Evolutionary conservation across 768 basidiomycete genomes (phyloP).

Genomic region (Lentinus tigrinus): DNA sequence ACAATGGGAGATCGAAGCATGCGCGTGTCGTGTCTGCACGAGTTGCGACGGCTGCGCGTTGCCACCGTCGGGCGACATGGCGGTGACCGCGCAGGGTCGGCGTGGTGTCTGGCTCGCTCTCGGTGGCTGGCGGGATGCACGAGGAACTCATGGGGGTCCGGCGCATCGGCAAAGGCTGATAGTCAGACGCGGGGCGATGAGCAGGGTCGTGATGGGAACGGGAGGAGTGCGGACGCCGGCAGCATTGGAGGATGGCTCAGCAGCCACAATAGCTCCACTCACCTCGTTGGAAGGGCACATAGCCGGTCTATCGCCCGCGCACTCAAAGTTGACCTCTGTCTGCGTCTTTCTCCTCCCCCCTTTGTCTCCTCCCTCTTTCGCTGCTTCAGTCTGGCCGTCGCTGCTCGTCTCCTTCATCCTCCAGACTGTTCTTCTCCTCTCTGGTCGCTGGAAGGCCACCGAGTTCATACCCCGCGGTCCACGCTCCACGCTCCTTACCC

Average conservation of each 20-base stretch:
- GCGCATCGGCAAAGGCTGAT: too few species aligned
- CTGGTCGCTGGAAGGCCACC: slow-evolving; percentile 22
- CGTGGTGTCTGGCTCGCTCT: too few species aligned
- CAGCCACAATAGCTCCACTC: slow-evolving; percentile 8
- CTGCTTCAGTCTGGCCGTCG: slow-evolving; percentile 2
- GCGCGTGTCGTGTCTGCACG: too few species aligned
- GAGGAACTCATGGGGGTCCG: too few species aligned
- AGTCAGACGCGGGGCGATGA: neutral
- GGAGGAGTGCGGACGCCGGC: neutral
- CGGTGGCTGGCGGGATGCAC: too few species aligned
- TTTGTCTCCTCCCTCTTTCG: neutral
- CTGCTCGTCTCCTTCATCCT: slow-evolving; percentile 1
- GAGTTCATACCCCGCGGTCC: slow-evolving; percentile 9
- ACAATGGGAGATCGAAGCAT: too few species aligned
- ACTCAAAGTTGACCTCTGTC: neutral
- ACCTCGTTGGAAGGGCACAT: neutral
- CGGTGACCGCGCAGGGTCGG: neutral
- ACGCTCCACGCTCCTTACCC: slow-evolving; percentile 14
- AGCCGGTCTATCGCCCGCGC: slow-evolving; percentile 3
- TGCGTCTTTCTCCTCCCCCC: neutral
- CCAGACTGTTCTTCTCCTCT: slow-evolving; percentile 5
- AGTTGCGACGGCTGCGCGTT: too few species aligned
- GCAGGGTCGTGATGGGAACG: slow-evolving; percentile 13
- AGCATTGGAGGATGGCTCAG: too few species aligned
- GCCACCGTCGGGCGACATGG: neutral